A percentile compares a stretch with the other conserved stretches of the same genome.
Conservation (phyloP, 805 yeast genomes). For the Nakazawaea ernobii region DNA sequence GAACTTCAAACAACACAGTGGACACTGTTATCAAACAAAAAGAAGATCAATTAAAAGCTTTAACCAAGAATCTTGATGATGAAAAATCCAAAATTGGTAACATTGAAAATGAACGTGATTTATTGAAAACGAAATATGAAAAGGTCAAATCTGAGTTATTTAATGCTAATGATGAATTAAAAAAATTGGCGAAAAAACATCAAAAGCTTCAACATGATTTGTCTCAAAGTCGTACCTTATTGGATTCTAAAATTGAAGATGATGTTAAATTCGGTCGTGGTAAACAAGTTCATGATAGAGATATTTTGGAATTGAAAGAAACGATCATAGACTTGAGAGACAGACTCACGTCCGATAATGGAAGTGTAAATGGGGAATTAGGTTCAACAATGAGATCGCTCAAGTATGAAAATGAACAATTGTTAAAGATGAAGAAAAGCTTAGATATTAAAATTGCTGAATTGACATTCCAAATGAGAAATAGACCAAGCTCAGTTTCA, state of each 20-base stretch:
- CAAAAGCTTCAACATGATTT: constrained; percentile 41
- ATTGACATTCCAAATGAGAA: constrained; percentile 22
- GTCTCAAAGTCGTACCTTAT: constrained; percentile 32
- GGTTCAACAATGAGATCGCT: constrained; percentile 21
- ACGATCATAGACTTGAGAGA: constrained; percentile 21
- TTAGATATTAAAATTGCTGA: constrained; percentile 27
- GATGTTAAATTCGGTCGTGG: constrained; percentile 40
- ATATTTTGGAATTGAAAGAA: constrained; percentile 30
- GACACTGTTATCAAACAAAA: constrained; percentile 29
- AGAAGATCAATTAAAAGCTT: constrained; percentile 26
- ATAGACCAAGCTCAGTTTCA: constrained; percentile 10
- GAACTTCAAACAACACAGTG: constrained; percentile 29
- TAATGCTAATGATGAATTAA: constrained; percentile 18
- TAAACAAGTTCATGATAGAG: constrained; percentile 35
- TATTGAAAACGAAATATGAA: constrained; percentile 11
- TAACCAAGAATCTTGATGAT: constrained; percentile 20
- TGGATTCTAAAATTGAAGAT: constrained; percentile 36
- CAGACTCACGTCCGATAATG: constrained; percentile 24
- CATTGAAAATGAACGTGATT: constrained; percentile 10
- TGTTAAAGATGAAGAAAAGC: constrained; percentile 23
- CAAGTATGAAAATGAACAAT: constrained; percentile 27
- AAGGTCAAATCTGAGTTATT: constrained; percentile 21
- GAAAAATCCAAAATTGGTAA: constrained; percentile 19
- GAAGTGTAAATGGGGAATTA: constrained; percentile 17
- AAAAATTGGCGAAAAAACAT: constrained; percentile 22